Conservation (phyloP, 306 rosid genomes). For the Citrullus mucosospermus region DNA sequence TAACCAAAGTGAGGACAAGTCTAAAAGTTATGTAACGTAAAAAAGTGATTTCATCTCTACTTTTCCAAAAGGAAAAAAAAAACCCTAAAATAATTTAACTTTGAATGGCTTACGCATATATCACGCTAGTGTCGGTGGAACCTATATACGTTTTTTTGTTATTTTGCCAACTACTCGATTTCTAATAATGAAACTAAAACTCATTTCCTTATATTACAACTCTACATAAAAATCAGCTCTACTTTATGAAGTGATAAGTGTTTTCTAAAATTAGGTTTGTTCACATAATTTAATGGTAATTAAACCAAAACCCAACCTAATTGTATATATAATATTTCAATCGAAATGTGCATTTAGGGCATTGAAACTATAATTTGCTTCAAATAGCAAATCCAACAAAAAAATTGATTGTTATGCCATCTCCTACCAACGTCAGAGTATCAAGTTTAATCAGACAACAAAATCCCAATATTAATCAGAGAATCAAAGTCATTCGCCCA, state of each 20-base stretch:
- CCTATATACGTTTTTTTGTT: neutral
- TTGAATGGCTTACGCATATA: neutral
- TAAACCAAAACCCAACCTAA: neutral
- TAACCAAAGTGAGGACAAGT: neutral
- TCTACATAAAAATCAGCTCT: neutral
- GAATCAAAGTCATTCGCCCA: slow-evolving; percentile 4
- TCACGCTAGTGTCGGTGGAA: neutral
- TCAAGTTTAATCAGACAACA: slow-evolving; percentile 5
- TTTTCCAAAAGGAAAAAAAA: neutral
- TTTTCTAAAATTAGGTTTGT: neutral
- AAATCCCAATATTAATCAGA: neutral
- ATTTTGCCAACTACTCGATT: neutral
- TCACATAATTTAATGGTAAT: neutral
- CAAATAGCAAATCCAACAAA: neutral
- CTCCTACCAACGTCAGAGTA: neutral
- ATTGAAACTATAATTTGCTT: neutral
- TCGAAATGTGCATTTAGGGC: neutral
- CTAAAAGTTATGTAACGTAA: neutral
- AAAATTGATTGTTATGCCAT: neutral
- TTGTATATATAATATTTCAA: neutral
- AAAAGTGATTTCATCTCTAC: neutral
- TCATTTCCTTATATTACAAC: neutral
- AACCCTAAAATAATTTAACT: neutral
- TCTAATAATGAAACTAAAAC: neutral
- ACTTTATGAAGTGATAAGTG: neutral